phyloP scores from a whole-genome alignment of 768 basidiomycete species.

The Calocera cornea region DNA sequence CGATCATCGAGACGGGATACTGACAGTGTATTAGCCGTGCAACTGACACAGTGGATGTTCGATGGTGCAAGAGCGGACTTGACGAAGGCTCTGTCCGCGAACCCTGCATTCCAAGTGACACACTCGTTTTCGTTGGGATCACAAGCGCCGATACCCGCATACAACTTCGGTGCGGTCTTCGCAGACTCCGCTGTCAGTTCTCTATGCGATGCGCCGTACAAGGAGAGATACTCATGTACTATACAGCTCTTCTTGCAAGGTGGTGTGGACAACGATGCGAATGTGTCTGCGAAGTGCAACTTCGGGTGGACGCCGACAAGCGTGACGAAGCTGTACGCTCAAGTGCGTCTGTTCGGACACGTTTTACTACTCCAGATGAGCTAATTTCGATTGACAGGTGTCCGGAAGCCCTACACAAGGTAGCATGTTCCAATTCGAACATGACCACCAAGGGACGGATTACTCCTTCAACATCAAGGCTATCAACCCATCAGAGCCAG shows the following conservation, averaged over 20 bases:
- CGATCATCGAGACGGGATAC: background rate
- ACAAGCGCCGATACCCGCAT: constrained; percentile 67
- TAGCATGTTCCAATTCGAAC: constrained; percentile 87
- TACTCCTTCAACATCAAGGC: constrained; percentile 76
- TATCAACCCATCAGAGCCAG: constrained; percentile 77
- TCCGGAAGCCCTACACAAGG: constrained; percentile 56
- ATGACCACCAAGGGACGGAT: constrained; percentile 82
- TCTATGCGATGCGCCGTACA: background rate
- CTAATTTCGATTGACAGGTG: constrained; percentile 38
- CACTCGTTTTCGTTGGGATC: constrained; percentile 90
- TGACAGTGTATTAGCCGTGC: constrained; percentile 48
- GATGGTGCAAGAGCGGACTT: constrained; percentile 96
- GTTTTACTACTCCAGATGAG: constrained; percentile 14
- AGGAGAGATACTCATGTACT: constrained; percentile 11
- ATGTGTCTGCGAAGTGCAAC: constrained; percentile 76
- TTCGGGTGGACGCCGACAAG: constrained; percentile 69
- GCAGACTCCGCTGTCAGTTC: constrained; percentile 59
- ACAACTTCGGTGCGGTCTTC: constrained; percentile 90
- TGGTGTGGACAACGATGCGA: constrained; percentile 84
- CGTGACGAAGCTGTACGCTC: constrained; percentile 75
- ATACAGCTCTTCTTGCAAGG: constrained; percentile 84
- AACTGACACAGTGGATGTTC: constrained; percentile 87
- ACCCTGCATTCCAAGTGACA: constrained; percentile 95
- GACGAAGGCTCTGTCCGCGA: constrained; percentile 80
- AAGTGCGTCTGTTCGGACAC: constrained; percentile 38